Percentiles rank a stretch among this genome's conserved stretches.
These are phyloP conservation scores for Agarophyton chilense DNA, from an alignment of 23 red algal species.

Conservation along the genomic window DNA sequence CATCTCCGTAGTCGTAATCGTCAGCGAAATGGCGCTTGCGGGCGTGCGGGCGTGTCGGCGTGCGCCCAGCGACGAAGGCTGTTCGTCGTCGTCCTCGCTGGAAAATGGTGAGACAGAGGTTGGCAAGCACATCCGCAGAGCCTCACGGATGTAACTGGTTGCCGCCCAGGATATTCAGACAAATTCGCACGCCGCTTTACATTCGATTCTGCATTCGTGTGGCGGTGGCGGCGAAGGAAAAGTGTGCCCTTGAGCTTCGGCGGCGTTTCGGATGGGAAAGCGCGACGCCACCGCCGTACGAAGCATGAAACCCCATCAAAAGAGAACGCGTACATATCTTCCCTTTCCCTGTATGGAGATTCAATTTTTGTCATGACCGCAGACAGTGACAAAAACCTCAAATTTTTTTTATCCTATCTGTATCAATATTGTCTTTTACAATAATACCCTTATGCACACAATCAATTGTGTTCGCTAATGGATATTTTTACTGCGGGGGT, in stretches of 20 bases:
- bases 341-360: constrained; percentile 20
- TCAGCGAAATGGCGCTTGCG: no score
- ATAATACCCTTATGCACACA: constrained; percentile 32
- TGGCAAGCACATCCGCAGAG: constrained; percentile 38
- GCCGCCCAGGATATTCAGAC: constrained; percentile 52
- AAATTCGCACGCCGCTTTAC: constrained; percentile 42
- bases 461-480: constrained; percentile 22
- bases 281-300: no score
- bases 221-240: no score
- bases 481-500: constrained; percentile 51
- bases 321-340: constrained; percentile 20
- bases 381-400: constrained; percentile 25
- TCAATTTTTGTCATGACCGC: constrained; percentile 28
- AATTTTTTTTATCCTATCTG: constrained; percentile 24
- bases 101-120: background rate
- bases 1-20: no score
- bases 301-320: background rate
- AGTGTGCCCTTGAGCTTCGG: no score
- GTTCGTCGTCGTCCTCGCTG: constrained; percentile 35
- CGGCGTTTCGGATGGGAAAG: no score
- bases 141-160: constrained; percentile 64
- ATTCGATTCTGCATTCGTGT: constrained; percentile 2
- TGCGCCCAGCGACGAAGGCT: no score
- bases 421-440: constrained; percentile 1
- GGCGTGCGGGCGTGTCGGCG: background rate